Conservation (phyloP, 2,329 filamentous ascomycete genomes). For the Acephala macrosclerotiorum region DNA sequence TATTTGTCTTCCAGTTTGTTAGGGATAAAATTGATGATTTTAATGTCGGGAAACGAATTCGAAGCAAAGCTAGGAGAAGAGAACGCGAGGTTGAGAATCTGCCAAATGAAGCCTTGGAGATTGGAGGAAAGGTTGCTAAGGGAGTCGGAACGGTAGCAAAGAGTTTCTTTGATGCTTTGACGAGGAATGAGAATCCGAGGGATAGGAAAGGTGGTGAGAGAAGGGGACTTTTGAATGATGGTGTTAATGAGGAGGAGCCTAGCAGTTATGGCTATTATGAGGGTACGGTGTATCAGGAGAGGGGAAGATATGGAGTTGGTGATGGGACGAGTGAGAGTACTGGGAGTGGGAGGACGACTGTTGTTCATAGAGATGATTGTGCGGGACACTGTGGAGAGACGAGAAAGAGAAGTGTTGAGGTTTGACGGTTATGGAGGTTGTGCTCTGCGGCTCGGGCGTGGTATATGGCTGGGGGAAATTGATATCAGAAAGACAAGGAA, state of each 20-base stretch:
- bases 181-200: neutral
- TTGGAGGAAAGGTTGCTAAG: neutral
- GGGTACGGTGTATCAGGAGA: constrained; percentile 13
- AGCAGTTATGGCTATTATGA: constrained; percentile 19
- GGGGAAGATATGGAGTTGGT: constrained; percentile 11
- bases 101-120: neutral
- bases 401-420: constrained; percentile 19
- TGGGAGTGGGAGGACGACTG: constrained; percentile 4
- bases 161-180: constrained; percentile 14
- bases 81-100: constrained; percentile 10
- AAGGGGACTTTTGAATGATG: constrained; percentile 11
- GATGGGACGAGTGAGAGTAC: constrained; percentile 26
- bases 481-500: neutral
- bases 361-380: constrained; percentile 25
- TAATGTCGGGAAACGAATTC: constrained; percentile 12
- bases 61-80: neutral
- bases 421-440: neutral
- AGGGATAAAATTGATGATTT: constrained; percentile 22
- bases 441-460: neutral
- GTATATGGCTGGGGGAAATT: neutral
- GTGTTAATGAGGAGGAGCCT: neutral
- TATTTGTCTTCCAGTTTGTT: constrained; percentile 17
- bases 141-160: neutral
- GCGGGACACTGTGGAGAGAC: constrained; percentile 21
- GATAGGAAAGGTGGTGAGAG: constrained; percentile 17